Evolutionary conservation across 352 stramenopile genomes (phyloP).

Genomic region (Phytophthora citricola): DNA sequence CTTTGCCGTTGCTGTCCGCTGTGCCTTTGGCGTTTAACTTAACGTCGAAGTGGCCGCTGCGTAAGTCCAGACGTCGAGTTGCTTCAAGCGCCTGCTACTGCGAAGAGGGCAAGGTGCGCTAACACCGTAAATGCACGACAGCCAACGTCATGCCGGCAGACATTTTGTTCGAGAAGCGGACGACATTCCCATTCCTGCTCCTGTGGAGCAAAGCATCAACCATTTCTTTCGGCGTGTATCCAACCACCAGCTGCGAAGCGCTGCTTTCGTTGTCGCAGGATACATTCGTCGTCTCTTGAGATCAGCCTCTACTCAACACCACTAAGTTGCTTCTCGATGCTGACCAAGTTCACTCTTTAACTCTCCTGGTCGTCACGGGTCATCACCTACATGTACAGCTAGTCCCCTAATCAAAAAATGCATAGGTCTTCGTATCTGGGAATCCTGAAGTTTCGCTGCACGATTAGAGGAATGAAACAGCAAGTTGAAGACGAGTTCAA

Average conservation of each 20-base stretch:
- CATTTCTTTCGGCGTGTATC: conserved; percentile 15
- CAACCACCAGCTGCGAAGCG: conserved; percentile 15
- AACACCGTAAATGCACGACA: not conserved
- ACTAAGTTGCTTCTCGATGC: not conserved
- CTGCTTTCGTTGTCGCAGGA: conserved; percentile 25
- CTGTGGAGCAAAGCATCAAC: not conserved
- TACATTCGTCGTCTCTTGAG: conserved; percentile 17
- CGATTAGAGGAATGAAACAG: conserved; percentile 18
- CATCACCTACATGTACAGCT: not conserved
- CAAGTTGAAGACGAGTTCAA: conserved; percentile 1
- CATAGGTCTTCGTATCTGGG: no score
- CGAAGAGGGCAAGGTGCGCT: not conserved
- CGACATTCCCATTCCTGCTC: not conserved
- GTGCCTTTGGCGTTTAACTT: conserved; percentile 13
- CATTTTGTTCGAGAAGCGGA: no score
- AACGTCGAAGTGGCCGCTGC: conserved; percentile 12
- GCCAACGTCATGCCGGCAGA: not conserved
- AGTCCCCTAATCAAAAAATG: no score
- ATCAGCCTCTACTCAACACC: not conserved
- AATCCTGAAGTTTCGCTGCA: not conserved
- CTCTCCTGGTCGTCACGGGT: not conserved
- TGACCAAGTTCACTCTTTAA: not conserved
- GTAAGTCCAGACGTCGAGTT: no score
- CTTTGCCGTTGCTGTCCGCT: conserved; percentile 5
- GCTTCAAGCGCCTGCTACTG: not conserved